Evolutionary conservation across 495 filamentous ascomycete species (phyloP).

Genomic region (Cenococcum geophilum): DNA sequence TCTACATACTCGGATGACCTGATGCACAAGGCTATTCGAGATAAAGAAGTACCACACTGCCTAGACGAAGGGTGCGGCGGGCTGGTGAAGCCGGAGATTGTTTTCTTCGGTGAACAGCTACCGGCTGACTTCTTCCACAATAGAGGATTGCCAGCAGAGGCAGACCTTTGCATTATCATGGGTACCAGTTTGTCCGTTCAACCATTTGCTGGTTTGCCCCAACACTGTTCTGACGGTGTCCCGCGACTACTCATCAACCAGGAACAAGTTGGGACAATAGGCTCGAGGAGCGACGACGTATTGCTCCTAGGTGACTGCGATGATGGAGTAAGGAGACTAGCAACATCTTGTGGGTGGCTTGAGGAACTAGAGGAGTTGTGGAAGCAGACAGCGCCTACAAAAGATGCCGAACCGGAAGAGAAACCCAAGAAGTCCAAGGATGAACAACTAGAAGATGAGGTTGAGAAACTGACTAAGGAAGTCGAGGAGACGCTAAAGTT

Average conservation of each 20-base stretch:
- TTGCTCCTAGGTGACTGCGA: constrained; percentile 72
- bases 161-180: constrained; percentile 83
- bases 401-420: constrained; percentile 11
- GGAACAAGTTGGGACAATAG: constrained; percentile 76
- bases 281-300: constrained; percentile 70
- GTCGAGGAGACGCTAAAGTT: constrained; percentile 39
- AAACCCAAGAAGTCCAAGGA: constrained; percentile 31
- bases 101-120: constrained; percentile 80
- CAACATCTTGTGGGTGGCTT: constrained; percentile 75
- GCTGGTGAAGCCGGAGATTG: constrained; percentile 92
- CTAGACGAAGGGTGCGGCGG: constrained; percentile 56
- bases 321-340: constrained; percentile 73
- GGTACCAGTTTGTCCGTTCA: constrained; percentile 85
- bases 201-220: constrained; percentile 79
- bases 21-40: constrained; percentile 62
- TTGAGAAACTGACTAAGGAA: constrained; percentile 39
- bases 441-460: constrained; percentile 39
- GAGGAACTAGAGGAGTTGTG: constrained; percentile 73
- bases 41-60: constrained; percentile 64
- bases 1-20: constrained; percentile 58
- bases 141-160: constrained; percentile 47
- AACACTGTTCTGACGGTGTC: constrained; percentile 49
- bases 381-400: constrained; percentile 47
- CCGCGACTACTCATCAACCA: constrained; percentile 84
- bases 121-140: constrained; percentile 64